Base-by-base conservation (phyloP, 75 land plant species). In the Pinus taeda region DNA sequence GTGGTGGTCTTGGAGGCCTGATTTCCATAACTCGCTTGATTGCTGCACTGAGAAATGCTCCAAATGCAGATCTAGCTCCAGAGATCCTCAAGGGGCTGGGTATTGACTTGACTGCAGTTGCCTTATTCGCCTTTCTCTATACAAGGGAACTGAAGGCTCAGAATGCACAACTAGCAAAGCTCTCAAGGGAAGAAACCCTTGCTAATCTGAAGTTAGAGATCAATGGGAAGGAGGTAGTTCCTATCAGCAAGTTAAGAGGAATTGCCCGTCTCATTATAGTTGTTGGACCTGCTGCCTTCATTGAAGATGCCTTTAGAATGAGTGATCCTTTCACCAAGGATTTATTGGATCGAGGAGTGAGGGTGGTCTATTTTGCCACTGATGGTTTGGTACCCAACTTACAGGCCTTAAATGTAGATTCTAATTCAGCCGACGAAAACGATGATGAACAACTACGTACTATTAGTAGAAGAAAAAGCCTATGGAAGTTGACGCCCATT, bases 111-210 rank as follows among this genome's bases (percentile, higher is more conserved):
- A 87, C 80, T 45, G 99, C 98, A 37, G 92, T 97, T 21, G 39
- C 83, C 42, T 11, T 89, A 21, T 97, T 96, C 78, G 93, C 93
- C 74, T 86, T 97, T 60, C 82, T 97, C 1, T 97, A 97, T 77
- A 80, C 78, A 69, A 81, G 84, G 37, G 99, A 97, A 12, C 77
- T 83, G 61, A 92, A 81, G 22, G 90, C 95, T 20, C 83, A 92
- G 57, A 92, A 97, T 71, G 83, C 81, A 57, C 91, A 95, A 74
- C 4, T 95, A 37, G 98, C 99, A 55, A 97, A 83, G 80, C 85
- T 97, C 8, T 82, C 88, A n/a, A 92, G 99, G 80, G 99, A 97
- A 71, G 99, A 97, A 77, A 87, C 78, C 67, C 83, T 97, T 56
- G 94, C 99, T 24, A 84, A 84, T 22, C 83, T 97, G 14, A 93